Evolutionary conservation across 148 eudicot species (phyloP).

Genomic region (Chenopodium suecicum): DNA sequence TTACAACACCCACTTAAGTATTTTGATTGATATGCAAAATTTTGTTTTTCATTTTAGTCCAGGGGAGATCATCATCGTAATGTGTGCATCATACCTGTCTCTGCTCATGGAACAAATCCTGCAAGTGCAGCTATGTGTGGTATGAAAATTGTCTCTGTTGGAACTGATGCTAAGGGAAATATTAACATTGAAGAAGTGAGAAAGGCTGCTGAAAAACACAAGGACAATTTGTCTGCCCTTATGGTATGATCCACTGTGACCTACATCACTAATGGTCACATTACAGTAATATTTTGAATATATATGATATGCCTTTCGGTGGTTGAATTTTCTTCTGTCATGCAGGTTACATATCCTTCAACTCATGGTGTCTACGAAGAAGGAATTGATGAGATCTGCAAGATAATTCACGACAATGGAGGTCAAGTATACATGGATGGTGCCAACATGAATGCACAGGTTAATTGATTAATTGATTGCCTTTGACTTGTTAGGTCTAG

Average conservation of each 20-base stretch:
- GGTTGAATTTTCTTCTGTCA: slow-evolving; percentile 4
- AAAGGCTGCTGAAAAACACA: slow-evolving; percentile 90
- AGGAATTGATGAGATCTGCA: slow-evolving; percentile 97
- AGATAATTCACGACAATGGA: slow-evolving; percentile 96
- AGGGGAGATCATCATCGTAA: slow-evolving; percentile 95
- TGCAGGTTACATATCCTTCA: slow-evolving; percentile 97
- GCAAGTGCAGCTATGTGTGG: slow-evolving; percentile 99
- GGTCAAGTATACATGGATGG: slow-evolving; percentile 99
- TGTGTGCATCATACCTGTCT: slow-evolving; percentile 96
- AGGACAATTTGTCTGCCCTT: slow-evolving; percentile 80
- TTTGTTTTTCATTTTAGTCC: slow-evolving; percentile 47
- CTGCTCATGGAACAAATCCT: slow-evolving; percentile 99
- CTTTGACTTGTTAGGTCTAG: slow-evolving; percentile 8
- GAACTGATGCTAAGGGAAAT: slow-evolving; percentile 97
- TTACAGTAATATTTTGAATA: not conserved
- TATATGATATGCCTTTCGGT: not conserved
- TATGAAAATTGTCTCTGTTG: slow-evolving; percentile 91
- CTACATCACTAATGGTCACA: slow-evolving; percentile 1
- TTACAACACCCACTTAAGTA: not conserved
- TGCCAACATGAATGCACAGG: slow-evolving; percentile 99
- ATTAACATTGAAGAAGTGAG: slow-evolving; percentile 83
- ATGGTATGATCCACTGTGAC: slow-evolving; percentile 50
- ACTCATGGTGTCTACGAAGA: slow-evolving; percentile 99
- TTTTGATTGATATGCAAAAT: not conserved
- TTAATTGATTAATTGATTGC: slow-evolving; percentile 28